These are phyloP conservation scores for Fusarium fracticaudum DNA, from an alignment of 2,329 filamentous ascomycete species.

Conservation along the genomic window DNA sequence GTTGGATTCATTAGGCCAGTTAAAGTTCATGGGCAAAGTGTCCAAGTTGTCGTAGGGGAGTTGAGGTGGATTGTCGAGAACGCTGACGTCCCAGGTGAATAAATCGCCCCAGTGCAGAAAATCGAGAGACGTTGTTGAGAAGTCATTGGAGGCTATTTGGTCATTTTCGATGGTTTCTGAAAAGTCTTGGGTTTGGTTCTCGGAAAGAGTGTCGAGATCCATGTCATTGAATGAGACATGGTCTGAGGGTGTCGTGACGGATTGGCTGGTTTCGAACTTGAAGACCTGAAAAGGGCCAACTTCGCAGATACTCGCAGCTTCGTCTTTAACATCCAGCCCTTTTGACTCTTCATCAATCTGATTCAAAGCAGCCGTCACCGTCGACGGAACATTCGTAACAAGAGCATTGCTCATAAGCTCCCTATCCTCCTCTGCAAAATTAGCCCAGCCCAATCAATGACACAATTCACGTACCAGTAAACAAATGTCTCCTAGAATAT, in stretches of 20 bases:
- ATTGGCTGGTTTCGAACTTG: slow-evolving; percentile 18
- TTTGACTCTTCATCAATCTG: slow-evolving; percentile 36
- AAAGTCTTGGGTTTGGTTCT: slow-evolving; percentile 1
- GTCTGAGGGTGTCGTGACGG: slow-evolving; percentile 4
- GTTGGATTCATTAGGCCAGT: slow-evolving; percentile 12
- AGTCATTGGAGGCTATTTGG: neutral
- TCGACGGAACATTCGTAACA: slow-evolving; percentile 12
- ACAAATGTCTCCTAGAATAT: slow-evolving; percentile 32
- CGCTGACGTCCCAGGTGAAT: slow-evolving; percentile 35
- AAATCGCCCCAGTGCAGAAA: slow-evolving; percentile 36
- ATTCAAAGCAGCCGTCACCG: slow-evolving; percentile 26
- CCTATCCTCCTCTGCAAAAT: slow-evolving; percentile 15
- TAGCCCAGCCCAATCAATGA: accelerated
- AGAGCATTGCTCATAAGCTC: slow-evolving; percentile 30
- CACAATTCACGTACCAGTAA: slow-evolving; percentile 8
- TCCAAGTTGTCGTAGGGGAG: slow-evolving; percentile 9
- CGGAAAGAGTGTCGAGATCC: slow-evolving; percentile 13
- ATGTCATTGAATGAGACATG: slow-evolving; percentile 17
- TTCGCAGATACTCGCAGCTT: neutral
- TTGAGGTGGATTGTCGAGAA: slow-evolving; percentile 29
- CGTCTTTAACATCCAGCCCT: neutral
- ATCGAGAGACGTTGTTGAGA: neutral
- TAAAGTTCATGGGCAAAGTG: slow-evolving; percentile 6
- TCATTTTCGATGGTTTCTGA: neutral
- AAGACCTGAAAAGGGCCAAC: slow-evolving; percentile 34